Evolutionary conservation across 2,329 filamentous ascomycete species (phyloP).

Genomic region (Claviceps citrina): DNA sequence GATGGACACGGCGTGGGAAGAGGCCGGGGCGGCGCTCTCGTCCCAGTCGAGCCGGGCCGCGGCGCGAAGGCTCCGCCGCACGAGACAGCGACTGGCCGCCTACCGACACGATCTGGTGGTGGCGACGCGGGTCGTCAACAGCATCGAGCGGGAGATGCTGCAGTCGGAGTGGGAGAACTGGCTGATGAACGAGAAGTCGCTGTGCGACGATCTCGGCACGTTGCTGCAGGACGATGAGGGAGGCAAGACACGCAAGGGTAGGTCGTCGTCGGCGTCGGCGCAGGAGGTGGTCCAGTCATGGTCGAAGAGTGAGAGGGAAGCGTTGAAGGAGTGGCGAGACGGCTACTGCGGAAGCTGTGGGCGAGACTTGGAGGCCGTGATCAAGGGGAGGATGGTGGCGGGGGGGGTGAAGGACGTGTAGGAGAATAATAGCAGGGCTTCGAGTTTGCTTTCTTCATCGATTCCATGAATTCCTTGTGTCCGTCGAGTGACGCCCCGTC

Average conservation of each 20-base stretch:
- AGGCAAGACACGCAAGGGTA: constrained; percentile 8
- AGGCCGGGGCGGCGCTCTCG: constrained; percentile 32
- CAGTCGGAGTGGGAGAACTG: constrained; percentile 87
- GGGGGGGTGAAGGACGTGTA: not conserved
- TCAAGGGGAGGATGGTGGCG: constrained; percentile 17
- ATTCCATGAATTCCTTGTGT: too few species aligned
- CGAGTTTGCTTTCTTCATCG: too few species aligned
- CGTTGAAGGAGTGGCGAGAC: constrained; percentile 33
- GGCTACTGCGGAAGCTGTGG: constrained; percentile 42
- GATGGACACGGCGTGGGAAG: constrained; percentile 40
- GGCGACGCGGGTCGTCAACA: constrained; percentile 78
- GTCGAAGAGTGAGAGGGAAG: constrained; percentile 18
- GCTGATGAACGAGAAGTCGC: constrained; percentile 61
- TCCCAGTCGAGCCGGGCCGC: constrained; percentile 36
- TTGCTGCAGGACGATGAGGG: constrained; percentile 23
- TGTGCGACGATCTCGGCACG: constrained; percentile 49
- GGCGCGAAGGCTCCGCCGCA: constrained; percentile 54
- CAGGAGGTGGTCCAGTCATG: constrained; percentile 20
- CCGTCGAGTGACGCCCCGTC: too few species aligned
- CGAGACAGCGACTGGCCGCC: constrained; percentile 66
- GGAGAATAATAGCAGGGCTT: too few species aligned
- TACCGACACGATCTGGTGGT: constrained; percentile 87
- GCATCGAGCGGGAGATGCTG: constrained; percentile 72
- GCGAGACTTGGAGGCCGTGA: constrained; percentile 24
- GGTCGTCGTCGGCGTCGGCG: constrained; percentile 9